Conservation (phyloP, 768 basidiomycete genomes). For the Neoboletus magnificus region DNA sequence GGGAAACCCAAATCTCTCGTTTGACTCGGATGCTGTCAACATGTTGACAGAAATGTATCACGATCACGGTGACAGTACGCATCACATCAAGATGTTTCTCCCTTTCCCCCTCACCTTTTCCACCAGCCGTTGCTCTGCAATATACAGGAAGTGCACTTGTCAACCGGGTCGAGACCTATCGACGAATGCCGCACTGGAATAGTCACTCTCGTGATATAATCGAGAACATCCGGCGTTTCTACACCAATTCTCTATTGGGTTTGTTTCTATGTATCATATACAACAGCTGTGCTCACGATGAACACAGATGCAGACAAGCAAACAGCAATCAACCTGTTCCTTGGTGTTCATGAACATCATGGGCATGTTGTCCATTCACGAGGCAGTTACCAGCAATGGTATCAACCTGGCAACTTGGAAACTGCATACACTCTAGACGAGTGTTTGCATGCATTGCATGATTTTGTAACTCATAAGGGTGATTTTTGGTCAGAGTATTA, state of each 20-base stretch:
- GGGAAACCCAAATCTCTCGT: slow-evolving; percentile 77
- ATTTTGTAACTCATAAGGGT: slow-evolving; percentile 56
- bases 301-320: slow-evolving; percentile 91
- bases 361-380: slow-evolving; percentile 51
- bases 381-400: slow-evolving; percentile 85
- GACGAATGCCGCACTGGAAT: slow-evolving; percentile 95
- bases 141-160: slow-evolving; percentile 97
- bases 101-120: background rate
- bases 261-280: background rate
- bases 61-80: slow-evolving; percentile 91
- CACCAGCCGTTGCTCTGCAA: slow-evolving; percentile 83
- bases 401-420: slow-evolving; percentile 62
- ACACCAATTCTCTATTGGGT: slow-evolving; percentile 92
- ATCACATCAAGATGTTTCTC: background rate
- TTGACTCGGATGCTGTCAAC: slow-evolving; percentile 93
- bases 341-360: slow-evolving; percentile 66
- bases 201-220: slow-evolving; percentile 96
- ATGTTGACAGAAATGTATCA: slow-evolving; percentile 99
- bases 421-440: slow-evolving; percentile 65
- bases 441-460: slow-evolving; percentile 57
- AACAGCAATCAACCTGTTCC: slow-evolving; percentile 94
- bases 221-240: slow-evolving; percentile 91
- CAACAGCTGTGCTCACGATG: background rate
- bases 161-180: slow-evolving; percentile 93
- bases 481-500: slow-evolving; percentile 93